These are phyloP conservation scores for Sporisorium reilianum DNA, from an alignment of 1,284 basidiomycete genomes.

Conservation along the genomic window DNA sequence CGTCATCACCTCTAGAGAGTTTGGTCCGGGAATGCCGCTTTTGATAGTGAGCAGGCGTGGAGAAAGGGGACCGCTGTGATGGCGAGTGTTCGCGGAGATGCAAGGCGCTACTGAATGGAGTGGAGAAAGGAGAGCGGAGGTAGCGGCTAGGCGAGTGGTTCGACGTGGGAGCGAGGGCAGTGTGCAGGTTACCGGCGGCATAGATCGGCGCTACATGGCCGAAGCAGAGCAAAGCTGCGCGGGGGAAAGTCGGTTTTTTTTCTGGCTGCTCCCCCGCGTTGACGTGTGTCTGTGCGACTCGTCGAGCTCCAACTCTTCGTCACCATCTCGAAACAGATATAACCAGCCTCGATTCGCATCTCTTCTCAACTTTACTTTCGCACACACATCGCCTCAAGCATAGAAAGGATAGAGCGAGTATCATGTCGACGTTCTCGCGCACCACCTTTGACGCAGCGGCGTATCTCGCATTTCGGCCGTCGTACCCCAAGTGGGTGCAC, in stretches of 20 bases:
- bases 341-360: neutral
- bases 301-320: neutral
- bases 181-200: slow-evolving; percentile 21
- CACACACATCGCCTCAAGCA: neutral
- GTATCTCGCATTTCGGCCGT: slow-evolving; percentile 53
- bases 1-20: no score
- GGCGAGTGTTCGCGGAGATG: neutral
- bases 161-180: neutral
- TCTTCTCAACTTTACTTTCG: no score
- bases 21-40: slow-evolving; percentile 3
- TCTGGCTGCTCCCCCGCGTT: neutral
- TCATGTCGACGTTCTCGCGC: slow-evolving; percentile 50
- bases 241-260: neutral
- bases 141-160: neutral
- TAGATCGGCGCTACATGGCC: slow-evolving; percentile 17
- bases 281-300: slow-evolving; percentile 4
- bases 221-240: neutral
- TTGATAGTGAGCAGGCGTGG: neutral
- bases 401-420: no score
- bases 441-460: slow-evolving; percentile 54
- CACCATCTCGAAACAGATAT: neutral
- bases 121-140: neutral
- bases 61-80: neutral
- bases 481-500: slow-evolving; percentile 51
- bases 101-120: neutral